phyloP scores from a whole-genome alignment of 2,329 filamentous ascomycete genomes.

The Diaporthe amygdali region DNA sequence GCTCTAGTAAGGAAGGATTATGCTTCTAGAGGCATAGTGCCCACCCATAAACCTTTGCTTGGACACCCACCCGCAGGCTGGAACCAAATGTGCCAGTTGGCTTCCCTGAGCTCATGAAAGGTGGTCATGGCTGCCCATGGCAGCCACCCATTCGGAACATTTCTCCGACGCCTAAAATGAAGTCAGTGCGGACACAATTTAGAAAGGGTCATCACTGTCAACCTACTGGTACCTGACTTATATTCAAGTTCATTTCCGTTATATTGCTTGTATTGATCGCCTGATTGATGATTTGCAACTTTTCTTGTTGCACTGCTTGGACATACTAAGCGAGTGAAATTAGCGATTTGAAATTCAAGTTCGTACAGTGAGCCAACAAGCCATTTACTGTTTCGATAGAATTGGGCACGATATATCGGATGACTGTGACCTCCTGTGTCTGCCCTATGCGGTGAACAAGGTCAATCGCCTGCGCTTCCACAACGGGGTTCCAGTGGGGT shows the following conservation, averaged over 20 bases:
- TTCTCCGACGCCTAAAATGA: no score
- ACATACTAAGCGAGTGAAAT: neutral
- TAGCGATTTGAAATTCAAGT: neutral
- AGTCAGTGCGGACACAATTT: no score
- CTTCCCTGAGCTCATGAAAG: no score
- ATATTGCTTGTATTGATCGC: neutral
- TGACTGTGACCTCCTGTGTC: neutral
- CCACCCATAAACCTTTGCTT: no score
- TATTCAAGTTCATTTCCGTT: neutral
- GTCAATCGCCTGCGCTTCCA: conserved; percentile 19
- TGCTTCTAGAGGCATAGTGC: no score
- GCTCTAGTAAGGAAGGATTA: no score
- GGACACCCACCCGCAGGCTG: no score
- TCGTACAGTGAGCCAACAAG: neutral
- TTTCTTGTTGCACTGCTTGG: neutral
- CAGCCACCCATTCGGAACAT: no score
- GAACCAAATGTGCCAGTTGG: no score
- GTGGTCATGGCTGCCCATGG: no score
- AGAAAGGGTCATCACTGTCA: no score
- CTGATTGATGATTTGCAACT: neutral
- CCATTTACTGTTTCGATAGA: neutral
- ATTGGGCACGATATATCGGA: neutral
- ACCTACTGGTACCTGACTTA: neutral
- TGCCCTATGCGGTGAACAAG: conserved; percentile 17
- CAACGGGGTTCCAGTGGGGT: conserved; percentile 21